A percentile compares a stretch with the other conserved stretches of the same genome.
Evolutionary conservation across 225 moss, liverwort and hornwort species (phyloP).

Genomic region (Takakia lepidozioides): DNA sequence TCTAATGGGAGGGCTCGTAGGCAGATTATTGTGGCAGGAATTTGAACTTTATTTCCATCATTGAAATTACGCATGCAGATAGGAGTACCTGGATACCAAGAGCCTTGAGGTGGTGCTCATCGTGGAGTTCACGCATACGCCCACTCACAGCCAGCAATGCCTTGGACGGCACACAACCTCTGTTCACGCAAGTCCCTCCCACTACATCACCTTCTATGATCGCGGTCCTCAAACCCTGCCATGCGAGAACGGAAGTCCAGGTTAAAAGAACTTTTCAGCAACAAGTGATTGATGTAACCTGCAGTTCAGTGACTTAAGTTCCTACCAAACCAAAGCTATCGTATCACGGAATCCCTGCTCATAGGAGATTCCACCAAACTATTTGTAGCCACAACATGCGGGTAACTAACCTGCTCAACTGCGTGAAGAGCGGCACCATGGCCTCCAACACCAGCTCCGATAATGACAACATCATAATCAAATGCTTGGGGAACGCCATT

Average conservation of each 20-base stretch:
- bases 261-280: too few relatives aligned
- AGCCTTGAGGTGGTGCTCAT: constrained; percentile 87
- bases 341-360: too few relatives aligned
- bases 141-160: constrained; percentile 94
- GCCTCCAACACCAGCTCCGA: constrained; percentile 95
- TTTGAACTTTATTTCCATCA: too few relatives aligned
- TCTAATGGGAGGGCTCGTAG: too few relatives aligned
- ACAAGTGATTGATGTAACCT: too few relatives aligned
- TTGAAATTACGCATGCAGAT: too few relatives aligned
- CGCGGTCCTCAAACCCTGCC: constrained; percentile 87
- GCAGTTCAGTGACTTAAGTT: too few relatives aligned
- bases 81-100: constrained; percentile 76
- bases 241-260: too few relatives aligned
- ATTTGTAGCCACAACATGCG: too few relatives aligned
- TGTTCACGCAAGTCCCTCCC: constrained; percentile 95
- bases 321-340: too few relatives aligned
- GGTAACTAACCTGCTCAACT: constrained; percentile 94
- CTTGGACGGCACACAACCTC: constrained; percentile 98
- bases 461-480: constrained; percentile 95
- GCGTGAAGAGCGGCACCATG: constrained; percentile 97
- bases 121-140: constrained; percentile 91
- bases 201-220: constrained; percentile 94
- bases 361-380: too few relatives aligned
- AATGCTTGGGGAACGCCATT: constrained; percentile 70
- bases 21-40: too few relatives aligned